Conservation (phyloP, 148 eudicot species). For the Tetragonia tetragonoides region DNA sequence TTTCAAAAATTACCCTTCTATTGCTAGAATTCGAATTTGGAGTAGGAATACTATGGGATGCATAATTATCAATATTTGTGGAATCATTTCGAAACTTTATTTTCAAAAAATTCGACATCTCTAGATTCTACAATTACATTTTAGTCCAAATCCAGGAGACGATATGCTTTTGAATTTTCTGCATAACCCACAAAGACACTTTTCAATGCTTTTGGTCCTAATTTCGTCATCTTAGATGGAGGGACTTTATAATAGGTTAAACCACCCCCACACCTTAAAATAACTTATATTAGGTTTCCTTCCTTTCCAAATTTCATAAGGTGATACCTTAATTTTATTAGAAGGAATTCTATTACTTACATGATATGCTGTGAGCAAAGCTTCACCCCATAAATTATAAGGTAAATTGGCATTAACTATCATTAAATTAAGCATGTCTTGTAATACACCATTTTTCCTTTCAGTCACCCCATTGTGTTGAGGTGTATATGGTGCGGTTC, state of each 20-base stretch:
- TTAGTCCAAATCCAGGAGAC: conserved; percentile 5
- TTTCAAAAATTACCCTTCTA: background rate
- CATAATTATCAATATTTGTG: background rate
- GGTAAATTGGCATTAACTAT: conserved; percentile 13
- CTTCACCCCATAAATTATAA: conserved; percentile 10
- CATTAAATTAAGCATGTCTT: conserved; percentile 15
- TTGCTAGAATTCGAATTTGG: background rate
- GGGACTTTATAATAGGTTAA: background rate
- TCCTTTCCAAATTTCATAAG: conserved; percentile 5
- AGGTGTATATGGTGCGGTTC: background rate
- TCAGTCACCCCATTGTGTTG: conserved; percentile 13
- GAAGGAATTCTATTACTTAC: conserved; percentile 12
- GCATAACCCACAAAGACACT: conserved; percentile 12
- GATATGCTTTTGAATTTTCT: conserved; percentile 7
- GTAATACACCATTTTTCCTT: background rate
- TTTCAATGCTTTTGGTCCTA: background rate
- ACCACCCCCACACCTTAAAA: background rate
- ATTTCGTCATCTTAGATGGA: conserved; percentile 1
- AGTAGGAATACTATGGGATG: background rate
- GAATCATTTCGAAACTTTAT: conserved; percentile 9
- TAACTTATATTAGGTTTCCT: background rate
- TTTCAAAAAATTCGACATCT: conserved; percentile 4
- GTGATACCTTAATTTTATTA: background rate
- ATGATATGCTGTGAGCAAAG: conserved; percentile 10
- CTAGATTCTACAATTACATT: conserved; percentile 16